phyloP scores from a whole-genome alignment of 371 early-diverging fungal species.

The Mucor ambiguus region DNA sequence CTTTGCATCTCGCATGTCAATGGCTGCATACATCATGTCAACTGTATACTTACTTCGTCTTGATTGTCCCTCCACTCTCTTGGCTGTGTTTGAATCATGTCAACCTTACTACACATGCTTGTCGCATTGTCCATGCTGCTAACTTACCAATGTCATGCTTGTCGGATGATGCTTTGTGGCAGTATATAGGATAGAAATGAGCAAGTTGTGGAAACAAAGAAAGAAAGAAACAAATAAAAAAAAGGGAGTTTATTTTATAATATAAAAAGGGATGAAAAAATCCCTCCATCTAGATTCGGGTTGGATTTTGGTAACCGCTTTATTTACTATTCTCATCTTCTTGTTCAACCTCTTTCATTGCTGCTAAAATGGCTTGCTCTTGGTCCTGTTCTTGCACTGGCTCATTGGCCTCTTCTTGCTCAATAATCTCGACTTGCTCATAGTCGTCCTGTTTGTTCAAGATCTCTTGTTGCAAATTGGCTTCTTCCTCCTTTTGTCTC shows the following conservation, averaged over 20 bases:
- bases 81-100: slow-evolving; percentile 5
- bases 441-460: background rate
- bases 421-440: slow-evolving; percentile 1
- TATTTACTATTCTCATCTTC: slow-evolving; percentile 12
- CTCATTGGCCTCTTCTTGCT: background rate
- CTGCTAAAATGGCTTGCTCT: slow-evolving; percentile 12
- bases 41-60: slow-evolving; percentile 7
- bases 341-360: slow-evolving; percentile 19
- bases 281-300: slow-evolving; percentile 8
- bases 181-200: background rate
- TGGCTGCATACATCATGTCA: background rate
- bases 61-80: slow-evolving; percentile 12
- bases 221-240: slow-evolving; percentile 1
- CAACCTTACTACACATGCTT: background rate
- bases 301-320: slow-evolving; percentile 7
- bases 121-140: background rate
- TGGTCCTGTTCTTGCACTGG: slow-evolving; percentile 1
- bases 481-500: slow-evolving; percentile 17
- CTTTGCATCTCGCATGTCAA: background rate
- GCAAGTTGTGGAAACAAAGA: background rate
- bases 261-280: slow-evolving; percentile 2
- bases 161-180: background rate
- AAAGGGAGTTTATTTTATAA: background rate
- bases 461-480: slow-evolving; percentile 3
- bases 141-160: slow-evolving; percentile 11